Evolutionary conservation across 495 filamentous ascomycete species (phyloP), one percentile per base, ranked within the genome.

Genomic region (Halenospora varia): DNA sequence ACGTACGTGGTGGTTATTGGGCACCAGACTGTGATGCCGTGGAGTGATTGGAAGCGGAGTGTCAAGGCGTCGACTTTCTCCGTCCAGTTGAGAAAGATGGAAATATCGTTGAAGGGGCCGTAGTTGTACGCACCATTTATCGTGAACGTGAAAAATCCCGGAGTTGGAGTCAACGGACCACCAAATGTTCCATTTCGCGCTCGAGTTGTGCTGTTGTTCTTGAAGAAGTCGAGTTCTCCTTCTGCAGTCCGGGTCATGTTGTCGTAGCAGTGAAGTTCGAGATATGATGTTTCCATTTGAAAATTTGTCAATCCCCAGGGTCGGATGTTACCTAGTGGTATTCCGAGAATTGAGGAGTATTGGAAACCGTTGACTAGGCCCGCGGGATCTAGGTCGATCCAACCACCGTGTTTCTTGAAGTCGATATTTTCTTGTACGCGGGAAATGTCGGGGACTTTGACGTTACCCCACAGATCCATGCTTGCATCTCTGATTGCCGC

Each of bases 381-480:
- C 3, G 10, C 44, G 3, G 46, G 26, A n/a, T n/a, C n/a, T 3
- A 56, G 9, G 35, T 47, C 26, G 8, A 15, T n/a, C 53, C 53
- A 56, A 35, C 53, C 53, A 4, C 11, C 25, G n/a, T n/a, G n/a
- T 6, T n/a, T 18, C 11, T 56, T 40, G 13, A n/a, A 17, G 8
- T 4, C 17, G n/a, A 22, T 47, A 8, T 6, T 47, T 47, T 17
- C 20, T 10, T 3, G 19, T 15, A 48, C 13, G 19, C 53, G 17
- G 3, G 53, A 56, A 20, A 56, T 35, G 15, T 56, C 53, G 4
- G 53, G 53, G 6, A 56, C 19, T 19, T 56, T 56, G 10, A 56
- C 42, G 26, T 56, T 56, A 1, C 53, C 53, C 44, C 53, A 56
- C 17, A 56, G 25, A 48, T 56, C 53, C 24, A 26, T 47, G 26